phyloP scores from a whole-genome alignment of 441 rosid genomes.

The Erodium moschatum region DNA sequence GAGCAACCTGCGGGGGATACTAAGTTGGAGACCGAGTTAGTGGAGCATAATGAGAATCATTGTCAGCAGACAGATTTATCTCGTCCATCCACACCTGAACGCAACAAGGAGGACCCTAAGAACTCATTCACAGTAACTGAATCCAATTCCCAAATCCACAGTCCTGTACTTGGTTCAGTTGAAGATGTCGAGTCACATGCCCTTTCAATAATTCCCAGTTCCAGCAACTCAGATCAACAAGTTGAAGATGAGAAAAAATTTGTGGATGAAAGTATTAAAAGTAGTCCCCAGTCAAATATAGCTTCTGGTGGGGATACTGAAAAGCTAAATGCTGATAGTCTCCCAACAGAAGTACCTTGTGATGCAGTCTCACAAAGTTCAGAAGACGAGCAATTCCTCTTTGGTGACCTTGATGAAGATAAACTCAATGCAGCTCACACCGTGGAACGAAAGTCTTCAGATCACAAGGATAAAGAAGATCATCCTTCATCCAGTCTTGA shows the following conservation, averaged over 20 bases:
- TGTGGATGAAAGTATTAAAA: conserved; percentile 9
- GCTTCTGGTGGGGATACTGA: conserved; percentile 24
- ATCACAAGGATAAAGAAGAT: conserved; percentile 24
- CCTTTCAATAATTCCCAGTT: conserved; percentile 22
- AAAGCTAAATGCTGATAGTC: conserved; percentile 23
- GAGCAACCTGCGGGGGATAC: conserved; percentile 27
- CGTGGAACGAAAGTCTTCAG: conserved; percentile 24
- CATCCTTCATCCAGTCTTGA: conserved; percentile 18
- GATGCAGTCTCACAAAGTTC: conserved; percentile 35
- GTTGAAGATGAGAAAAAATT: conserved; percentile 25
- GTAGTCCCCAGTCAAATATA: conserved; percentile 24
- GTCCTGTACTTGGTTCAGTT: conserved; percentile 22
- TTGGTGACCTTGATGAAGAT: conserved; percentile 53
- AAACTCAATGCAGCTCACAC: conserved; percentile 23
- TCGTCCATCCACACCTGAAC: conserved; percentile 15
- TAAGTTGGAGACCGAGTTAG: conserved; percentile 23
- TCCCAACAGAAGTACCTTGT: conserved; percentile 26
- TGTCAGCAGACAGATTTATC: conserved; percentile 21
- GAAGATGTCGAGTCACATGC: conserved; percentile 27
- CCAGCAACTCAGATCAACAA: conserved; percentile 24
- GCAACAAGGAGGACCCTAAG: conserved; percentile 20
- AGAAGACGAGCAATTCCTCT: conserved; percentile 67
- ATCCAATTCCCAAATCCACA: conserved; percentile 19
- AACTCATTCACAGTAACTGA: conserved; percentile 19
- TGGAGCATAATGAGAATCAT: conserved; percentile 16